Evolutionary conservation across 164 flowering plant genomes (phyloP).

Genomic region (Aristolochia contorta): DNA sequence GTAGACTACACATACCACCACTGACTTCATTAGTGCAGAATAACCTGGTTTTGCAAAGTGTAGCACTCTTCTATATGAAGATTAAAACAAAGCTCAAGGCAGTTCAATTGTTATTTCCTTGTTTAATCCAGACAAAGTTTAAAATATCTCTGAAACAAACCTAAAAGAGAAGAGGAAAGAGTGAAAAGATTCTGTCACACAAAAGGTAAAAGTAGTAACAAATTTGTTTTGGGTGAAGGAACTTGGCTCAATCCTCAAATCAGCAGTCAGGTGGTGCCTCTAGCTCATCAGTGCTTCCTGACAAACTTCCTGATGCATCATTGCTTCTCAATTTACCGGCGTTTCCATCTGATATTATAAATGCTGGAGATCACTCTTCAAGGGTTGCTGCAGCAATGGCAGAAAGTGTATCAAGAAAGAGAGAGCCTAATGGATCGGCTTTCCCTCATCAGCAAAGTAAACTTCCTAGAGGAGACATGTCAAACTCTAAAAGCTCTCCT

Average conservation of each 20-base stretch:
- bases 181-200: too few species aligned
- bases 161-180: too few species aligned
- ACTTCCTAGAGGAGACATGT: constrained; percentile 53
- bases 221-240: constrained; percentile 13
- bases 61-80: too few species aligned
- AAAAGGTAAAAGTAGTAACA: too few species aligned
- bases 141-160: too few species aligned
- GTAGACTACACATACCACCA: too few species aligned
- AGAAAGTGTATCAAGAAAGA: constrained; percentile 62
- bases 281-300: constrained; percentile 17
- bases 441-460: constrained; percentile 41
- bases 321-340: constrained; percentile 51
- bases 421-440: constrained; percentile 39
- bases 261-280: constrained; percentile 13
- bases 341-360: constrained; percentile 15
- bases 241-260: constrained; percentile 9
- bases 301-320: constrained; percentile 84
- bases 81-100: too few species aligned
- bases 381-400: constrained; percentile 74
- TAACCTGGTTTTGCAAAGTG: too few species aligned
- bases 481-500: constrained; percentile 43
- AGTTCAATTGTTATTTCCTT: too few species aligned
- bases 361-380: constrained; percentile 46
- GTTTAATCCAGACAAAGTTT: too few species aligned
- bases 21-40: too few species aligned